Conservation (phyloP, 1,139 yeast genomes). For the Sugiyamaella sp. region DNA sequence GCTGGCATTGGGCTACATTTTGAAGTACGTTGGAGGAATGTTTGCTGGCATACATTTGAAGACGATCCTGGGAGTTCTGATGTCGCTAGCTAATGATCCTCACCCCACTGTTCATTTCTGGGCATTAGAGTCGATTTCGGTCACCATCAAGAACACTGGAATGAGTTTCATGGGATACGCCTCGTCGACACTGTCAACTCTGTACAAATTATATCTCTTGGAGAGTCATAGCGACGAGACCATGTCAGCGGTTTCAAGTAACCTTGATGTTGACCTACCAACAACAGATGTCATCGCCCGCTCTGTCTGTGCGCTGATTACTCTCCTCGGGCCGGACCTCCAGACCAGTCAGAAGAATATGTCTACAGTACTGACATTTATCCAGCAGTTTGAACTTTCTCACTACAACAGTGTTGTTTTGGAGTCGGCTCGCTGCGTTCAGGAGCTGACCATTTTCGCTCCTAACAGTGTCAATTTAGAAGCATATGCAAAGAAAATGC, state of each 20-base stretch:
- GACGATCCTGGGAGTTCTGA: conserved; percentile 57
- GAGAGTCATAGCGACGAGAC: conserved; percentile 60
- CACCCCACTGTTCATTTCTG: conserved; percentile 82
- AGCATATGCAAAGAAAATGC: conserved; percentile 36
- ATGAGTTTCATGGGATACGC: conserved; percentile 51
- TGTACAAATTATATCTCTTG: conserved; percentile 52
- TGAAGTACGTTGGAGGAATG: conserved; percentile 52
- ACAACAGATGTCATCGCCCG: conserved; percentile 47
- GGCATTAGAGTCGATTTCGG: conserved; percentile 62
- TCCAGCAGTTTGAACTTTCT: conserved; percentile 38
- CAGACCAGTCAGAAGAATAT: conserved; percentile 39
- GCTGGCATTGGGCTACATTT: conserved; percentile 62
- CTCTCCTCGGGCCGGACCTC: conserved; percentile 55
- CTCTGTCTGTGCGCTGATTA: conserved; percentile 48
- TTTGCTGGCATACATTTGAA: conserved; percentile 45
- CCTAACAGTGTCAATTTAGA: conserved; percentile 37
- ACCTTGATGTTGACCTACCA: conserved; percentile 50
- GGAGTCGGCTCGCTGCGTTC: conserved; percentile 33
- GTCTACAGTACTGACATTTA: conserved; percentile 34
- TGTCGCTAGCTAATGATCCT: conserved; percentile 72
- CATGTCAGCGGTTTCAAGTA: conserved; percentile 49
- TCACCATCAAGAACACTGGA: conserved; percentile 59
- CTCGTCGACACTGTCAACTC: conserved; percentile 49
- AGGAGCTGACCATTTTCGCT: conserved; percentile 40
- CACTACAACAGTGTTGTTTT: conserved; percentile 38